Percentiles rank a stretch among this genome's conserved stretches.
Evolutionary conservation across 352 stramenopile species (phyloP).

Genomic region (Globisporangium okanoganense): DNA sequence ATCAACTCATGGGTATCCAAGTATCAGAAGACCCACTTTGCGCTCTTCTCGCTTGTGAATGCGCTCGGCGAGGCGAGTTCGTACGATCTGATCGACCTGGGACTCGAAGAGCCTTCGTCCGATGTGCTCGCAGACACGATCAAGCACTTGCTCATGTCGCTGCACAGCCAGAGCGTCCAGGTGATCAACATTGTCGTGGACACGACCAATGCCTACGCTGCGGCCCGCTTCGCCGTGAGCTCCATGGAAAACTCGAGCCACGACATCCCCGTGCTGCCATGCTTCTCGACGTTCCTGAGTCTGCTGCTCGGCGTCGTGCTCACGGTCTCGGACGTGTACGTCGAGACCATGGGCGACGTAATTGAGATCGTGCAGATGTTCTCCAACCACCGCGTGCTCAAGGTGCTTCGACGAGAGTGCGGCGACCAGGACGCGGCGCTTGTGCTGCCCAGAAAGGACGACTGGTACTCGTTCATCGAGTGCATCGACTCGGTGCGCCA

Average conservation of each 20-base stretch:
- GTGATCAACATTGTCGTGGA: constrained; percentile 76
- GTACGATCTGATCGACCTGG: constrained; percentile 59
- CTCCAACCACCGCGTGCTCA: constrained; percentile 50
- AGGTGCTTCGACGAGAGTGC: constrained; percentile 57
- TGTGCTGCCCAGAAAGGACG: constrained; percentile 33
- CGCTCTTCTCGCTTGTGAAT: constrained; percentile 72
- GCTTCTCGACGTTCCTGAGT: constrained; percentile 50
- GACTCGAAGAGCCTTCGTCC: constrained; percentile 30
- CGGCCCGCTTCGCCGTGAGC: constrained; percentile 39
- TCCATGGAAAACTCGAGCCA: constrained; percentile 31
- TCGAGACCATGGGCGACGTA: constrained; percentile 61
- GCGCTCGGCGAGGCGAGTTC: constrained; percentile 50
- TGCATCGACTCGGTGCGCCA: constrained; percentile 74
- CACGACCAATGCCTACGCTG: constrained; percentile 29
- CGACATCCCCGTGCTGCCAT: constrained; percentile 56
- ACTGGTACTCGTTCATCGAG: constrained; percentile 82
- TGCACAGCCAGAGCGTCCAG: constrained; percentile 46
- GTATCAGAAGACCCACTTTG: constrained; percentile 41
- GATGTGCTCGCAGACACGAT: constrained; percentile 54
- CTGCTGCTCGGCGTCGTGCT: constrained; percentile 56
- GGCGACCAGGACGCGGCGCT: constrained; percentile 56
- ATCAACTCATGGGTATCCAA: constrained; percentile 62
- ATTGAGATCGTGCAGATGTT: constrained; percentile 66
- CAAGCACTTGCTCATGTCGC: constrained; percentile 29
- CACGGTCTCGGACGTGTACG: constrained; percentile 41